Evolutionary conservation across 2,329 filamentous ascomycete genomes (phyloP), one percentile per base, ranked within the genome.

Genomic region (Capronia epimyces): DNA sequence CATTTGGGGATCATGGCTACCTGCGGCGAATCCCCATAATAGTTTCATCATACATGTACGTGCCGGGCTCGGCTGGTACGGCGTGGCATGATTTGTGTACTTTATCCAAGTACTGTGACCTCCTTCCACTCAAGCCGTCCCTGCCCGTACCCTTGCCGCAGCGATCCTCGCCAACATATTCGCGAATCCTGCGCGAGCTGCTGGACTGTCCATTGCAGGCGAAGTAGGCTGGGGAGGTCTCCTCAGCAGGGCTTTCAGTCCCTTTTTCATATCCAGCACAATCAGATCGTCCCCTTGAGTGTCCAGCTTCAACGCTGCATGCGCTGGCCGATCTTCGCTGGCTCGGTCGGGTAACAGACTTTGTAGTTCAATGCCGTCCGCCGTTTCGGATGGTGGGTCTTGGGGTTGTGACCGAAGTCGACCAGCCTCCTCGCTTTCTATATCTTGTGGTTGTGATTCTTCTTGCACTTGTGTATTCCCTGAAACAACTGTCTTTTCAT

Each of bases 391-490:
- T n/a, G 39, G 27, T 21, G n/a, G 24, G 9, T 27, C 46, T 18
- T 31, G 29, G 9, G 42, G 16, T 21, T 34, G 36, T 34, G 56
- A 50, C 40, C 49, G 41, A 9, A 42, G 44, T 24, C 36, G 50
- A 16, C 80, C 80, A 24, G 77, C 72, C 64, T 83, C 81, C 66
- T 83, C 81, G 4, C 75, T 69, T 56, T 83, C 80, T 50, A 78
- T 69, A 59, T 81, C 78, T 61, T 82, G 80, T 13, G 50, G 41
- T 16, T 46, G 25, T 29, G 40, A 16, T 21, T 16, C 57, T 48
- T 22, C 48, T 43, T 24, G 46, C 43, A 44, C 21, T 21, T 15
- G 53, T 43, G 27, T 62, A 54, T 5, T 61, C 55, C 29, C 67
- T 58, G 15, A 63, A 61, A 57, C 46, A 45, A 73, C 74, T 24